These are phyloP conservation scores for Blastobotrys petasosporus DNA, from an alignment of 1,139 yeast genomes.

Conservation along the genomic window DNA sequence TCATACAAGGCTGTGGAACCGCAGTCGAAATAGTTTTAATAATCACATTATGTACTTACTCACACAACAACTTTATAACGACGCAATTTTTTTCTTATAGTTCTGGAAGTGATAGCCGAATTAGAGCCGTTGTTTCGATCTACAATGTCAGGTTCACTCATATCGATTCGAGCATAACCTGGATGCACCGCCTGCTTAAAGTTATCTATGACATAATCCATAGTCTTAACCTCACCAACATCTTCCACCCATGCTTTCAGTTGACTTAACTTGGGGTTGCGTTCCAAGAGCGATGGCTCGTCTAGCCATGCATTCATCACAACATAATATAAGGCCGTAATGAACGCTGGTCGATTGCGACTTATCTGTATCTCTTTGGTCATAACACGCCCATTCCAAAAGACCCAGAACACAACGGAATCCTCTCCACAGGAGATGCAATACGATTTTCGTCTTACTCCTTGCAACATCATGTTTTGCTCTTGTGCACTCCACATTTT, in stretches of 20 bases:
- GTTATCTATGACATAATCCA: neutral
- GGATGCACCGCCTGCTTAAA: neutral
- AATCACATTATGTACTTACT: no score
- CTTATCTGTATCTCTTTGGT: neutral
- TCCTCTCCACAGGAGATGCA: neutral
- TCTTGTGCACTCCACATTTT: neutral
- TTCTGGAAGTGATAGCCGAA: neutral
- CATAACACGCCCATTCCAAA: neutral
- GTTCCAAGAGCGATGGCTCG: neutral
- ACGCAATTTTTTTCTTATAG: neutral
- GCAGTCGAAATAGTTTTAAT: conserved; percentile 1
- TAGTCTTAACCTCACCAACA: neutral
- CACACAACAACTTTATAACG: no score
- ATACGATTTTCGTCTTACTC: neutral
- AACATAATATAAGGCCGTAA: neutral
- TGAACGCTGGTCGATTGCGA: no score
- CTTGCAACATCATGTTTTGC: neutral
- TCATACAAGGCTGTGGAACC: conserved; percentile 64
- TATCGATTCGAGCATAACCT: no score
- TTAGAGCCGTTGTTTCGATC: neutral
- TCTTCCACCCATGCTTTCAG: no score
- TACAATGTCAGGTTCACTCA: neutral
- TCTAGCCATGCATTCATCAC: neutral
- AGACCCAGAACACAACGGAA: neutral
- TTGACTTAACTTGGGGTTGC: no score